Conservation (phyloP, 306 rosid species). For the Psophocarpus tetragonolobus region DNA sequence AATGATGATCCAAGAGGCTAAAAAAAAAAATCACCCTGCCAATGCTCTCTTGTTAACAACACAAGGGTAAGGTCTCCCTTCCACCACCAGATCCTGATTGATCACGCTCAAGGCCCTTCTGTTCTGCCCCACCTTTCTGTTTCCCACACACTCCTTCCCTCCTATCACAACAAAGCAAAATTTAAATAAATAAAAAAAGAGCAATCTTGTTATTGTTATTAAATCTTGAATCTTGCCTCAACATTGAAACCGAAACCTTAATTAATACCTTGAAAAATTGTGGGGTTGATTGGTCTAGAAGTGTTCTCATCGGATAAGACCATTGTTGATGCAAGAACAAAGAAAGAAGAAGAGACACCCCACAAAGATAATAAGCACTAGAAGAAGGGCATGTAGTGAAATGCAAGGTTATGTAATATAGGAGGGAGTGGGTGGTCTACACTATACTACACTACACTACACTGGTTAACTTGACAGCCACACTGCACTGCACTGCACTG, state of each 20-base stretch:
- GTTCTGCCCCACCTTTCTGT: conserved; percentile 59
- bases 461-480: conserved; percentile 6
- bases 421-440: not conserved
- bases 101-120: conserved; percentile 76
- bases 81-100: conserved; percentile 63
- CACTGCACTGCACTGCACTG: not conserved
- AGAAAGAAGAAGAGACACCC: not conserved
- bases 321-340: conserved; percentile 38
- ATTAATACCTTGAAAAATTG: conserved; percentile 53
- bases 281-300: conserved; percentile 57
- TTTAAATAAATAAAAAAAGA: not conserved
- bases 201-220: conserved; percentile 1
- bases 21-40: conserved; percentile 53
- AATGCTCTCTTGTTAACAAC: conserved; percentile 83
- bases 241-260: conserved; percentile 19
- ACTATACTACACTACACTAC: no score
- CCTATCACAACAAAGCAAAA: conserved; percentile 35
- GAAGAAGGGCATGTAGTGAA: conserved; percentile 21
- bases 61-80: conserved; percentile 66
- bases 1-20: not conserved
- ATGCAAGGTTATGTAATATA: not conserved
- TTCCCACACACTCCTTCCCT: conserved; percentile 47
- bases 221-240: conserved; percentile 3
- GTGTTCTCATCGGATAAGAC: conserved; percentile 57
- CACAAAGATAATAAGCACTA: not conserved